Evolutionary conservation across 352 stramenopile species (phyloP).

Genomic region (Globisporangium middletonii): DNA sequence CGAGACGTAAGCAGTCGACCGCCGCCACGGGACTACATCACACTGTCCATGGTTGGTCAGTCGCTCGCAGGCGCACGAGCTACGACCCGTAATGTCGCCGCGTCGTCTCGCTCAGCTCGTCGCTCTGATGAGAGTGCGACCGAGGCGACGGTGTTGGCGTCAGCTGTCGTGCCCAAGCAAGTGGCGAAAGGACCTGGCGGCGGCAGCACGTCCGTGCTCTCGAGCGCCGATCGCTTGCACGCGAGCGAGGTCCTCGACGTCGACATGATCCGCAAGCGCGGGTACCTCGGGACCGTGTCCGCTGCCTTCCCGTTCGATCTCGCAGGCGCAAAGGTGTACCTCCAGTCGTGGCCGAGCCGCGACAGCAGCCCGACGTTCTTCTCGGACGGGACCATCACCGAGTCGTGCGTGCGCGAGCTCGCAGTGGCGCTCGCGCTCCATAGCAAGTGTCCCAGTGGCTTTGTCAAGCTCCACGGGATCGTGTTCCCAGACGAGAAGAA

Average conservation of each 20-base stretch:
- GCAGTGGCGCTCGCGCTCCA: conserved; percentile 40
- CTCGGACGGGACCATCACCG: conserved; percentile 36
- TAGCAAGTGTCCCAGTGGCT: conserved; percentile 33
- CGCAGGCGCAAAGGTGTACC: conserved; percentile 46
- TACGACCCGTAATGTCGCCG: neutral
- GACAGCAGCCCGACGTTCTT: conserved; percentile 50
- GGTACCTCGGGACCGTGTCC: conserved; percentile 45
- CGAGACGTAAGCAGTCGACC: conserved; percentile 1
- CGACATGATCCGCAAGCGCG: conserved; percentile 64
- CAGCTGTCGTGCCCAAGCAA: conserved; percentile 33
- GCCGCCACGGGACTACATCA: conserved; percentile 14
- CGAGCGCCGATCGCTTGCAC: conserved; percentile 25
- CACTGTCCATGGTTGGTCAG: conserved; percentile 15
- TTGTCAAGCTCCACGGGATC: conserved; percentile 59
- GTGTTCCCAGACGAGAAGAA: conserved; percentile 59
- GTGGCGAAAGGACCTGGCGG: conserved; percentile 11
- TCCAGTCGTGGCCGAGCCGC: conserved; percentile 78
- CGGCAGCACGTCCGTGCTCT: conserved; percentile 13
- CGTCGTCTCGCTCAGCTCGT: neutral
- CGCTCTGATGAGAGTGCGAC: neutral
- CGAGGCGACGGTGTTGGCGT: conserved; percentile 5
- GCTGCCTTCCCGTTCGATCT: conserved; percentile 33
- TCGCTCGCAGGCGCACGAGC: conserved; percentile 2
- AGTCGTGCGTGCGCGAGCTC: conserved; percentile 52
- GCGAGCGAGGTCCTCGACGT: conserved; percentile 38